Evolutionary conservation across 225 moss, liverwort and hornwort genomes (phyloP).

Genomic region (Polytrichum commune): DNA sequence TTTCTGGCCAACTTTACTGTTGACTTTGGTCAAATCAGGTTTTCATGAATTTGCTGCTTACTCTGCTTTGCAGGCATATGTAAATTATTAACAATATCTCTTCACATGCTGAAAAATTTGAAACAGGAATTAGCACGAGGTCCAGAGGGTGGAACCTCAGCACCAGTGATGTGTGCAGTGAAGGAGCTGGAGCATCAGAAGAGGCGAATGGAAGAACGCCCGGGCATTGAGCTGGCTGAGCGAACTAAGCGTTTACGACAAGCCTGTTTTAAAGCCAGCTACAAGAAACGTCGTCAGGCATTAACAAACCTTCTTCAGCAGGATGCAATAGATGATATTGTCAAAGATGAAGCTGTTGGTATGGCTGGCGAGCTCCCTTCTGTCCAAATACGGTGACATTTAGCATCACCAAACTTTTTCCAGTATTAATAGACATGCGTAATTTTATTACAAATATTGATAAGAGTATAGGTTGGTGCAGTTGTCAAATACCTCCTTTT

Average conservation of each 20-base stretch:
- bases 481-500: background rate
- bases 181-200: slow-evolving; percentile 93
- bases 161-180: slow-evolving; percentile 87
- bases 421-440: background rate
- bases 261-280: slow-evolving; percentile 98
- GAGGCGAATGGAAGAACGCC: slow-evolving; percentile 98
- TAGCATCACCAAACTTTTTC: slow-evolving; percentile 2
- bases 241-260: slow-evolving; percentile 92
- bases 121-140: slow-evolving; percentile 88
- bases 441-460: background rate
- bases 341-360: slow-evolving; percentile 67
- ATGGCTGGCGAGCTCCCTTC: slow-evolving; percentile 94
- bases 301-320: slow-evolving; percentile 79
- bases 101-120: slow-evolving; percentile 16
- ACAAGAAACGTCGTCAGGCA: slow-evolving; percentile 97
- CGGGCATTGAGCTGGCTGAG: slow-evolving; percentile 93
- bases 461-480: background rate
- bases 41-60: too few species aligned
- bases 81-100: background rate
- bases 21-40: too few species aligned
- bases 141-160: slow-evolving; percentile 86
- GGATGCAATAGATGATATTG: slow-evolving; percentile 64
- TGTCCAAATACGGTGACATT: slow-evolving; percentile 68
- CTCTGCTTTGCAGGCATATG: too few species aligned
- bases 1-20: too few species aligned